Conservation (phyloP, 305 asterid species). For the Lippia alba region DNA sequence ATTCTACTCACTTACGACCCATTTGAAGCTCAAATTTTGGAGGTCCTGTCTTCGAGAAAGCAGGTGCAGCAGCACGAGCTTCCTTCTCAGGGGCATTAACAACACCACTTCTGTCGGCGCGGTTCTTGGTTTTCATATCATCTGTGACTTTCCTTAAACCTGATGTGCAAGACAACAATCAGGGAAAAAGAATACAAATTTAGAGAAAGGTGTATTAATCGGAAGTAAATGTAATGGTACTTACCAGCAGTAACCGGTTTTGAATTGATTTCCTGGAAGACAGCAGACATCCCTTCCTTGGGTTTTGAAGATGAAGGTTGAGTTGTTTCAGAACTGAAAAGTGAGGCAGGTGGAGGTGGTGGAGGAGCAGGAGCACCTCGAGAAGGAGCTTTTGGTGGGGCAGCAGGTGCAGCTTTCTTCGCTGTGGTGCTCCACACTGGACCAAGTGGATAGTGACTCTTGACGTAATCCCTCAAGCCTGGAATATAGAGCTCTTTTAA, state of each 20-base stretch:
- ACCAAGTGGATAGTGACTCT: conserved; percentile 87
- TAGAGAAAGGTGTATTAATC: conserved; percentile 4
- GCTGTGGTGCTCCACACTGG: conserved; percentile 96
- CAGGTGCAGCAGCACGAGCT: conserved; percentile 50
- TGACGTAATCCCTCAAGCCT: conserved; percentile 97
- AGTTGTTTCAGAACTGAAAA: conserved; percentile 68
- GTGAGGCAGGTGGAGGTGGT: conserved; percentile 88
- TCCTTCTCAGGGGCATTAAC: conserved; percentile 71
- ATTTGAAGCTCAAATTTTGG: conserved; percentile 96
- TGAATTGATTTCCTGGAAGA: conserved; percentile 86
- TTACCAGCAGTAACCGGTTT: conserved; percentile 82
- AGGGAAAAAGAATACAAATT: conserved; percentile 9
- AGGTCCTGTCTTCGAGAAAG: conserved; percentile 79
- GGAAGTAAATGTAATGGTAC: conserved; percentile 25
- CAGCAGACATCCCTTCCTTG: conserved; percentile 94
- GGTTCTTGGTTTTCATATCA: conserved; percentile 97
- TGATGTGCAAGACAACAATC: conserved; percentile 36
- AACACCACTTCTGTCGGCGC: conserved; percentile 72
- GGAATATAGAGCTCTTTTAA: conserved; percentile 92
- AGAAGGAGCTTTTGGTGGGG: conserved; percentile 59
- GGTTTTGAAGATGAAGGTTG: conserved; percentile 83
- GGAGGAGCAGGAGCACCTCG: conserved; percentile 83
- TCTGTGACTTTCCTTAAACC: conserved; percentile 94
- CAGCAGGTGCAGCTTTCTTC: conserved; percentile 55
- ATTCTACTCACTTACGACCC: conserved; percentile 96